A percentile compares a stretch with the other conserved stretches of the same genome.
These are phyloP conservation scores for Albatrellus sp. DNA, from an alignment of 1,284 basidiomycete species.

Conservation along the genomic window DNA sequence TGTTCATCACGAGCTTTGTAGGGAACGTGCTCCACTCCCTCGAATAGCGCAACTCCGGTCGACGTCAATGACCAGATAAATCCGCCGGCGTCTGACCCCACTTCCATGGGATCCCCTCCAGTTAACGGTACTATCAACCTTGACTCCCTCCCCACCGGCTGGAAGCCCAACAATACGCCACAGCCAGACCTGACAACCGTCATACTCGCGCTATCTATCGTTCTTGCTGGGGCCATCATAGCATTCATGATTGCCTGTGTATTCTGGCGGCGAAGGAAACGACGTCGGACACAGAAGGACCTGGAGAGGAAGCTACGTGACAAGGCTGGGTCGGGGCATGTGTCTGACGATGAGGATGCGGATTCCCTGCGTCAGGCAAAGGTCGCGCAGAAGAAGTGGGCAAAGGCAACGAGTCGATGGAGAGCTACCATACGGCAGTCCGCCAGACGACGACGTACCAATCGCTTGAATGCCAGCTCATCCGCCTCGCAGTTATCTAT, in stretches of 20 bases:
- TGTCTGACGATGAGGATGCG: slow-evolving; percentile 18
- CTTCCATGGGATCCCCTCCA: not conserved
- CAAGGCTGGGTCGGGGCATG: slow-evolving; percentile 17
- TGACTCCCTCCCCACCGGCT: slow-evolving; percentile 44
- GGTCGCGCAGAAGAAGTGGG: slow-evolving; percentile 45
- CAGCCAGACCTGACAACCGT: slow-evolving; percentile 21
- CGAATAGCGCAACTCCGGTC: slow-evolving; percentile 2
- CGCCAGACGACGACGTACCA: slow-evolving; percentile 36
- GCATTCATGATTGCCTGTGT: slow-evolving; percentile 42
- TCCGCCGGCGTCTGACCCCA: not conserved
- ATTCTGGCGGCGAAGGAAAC: slow-evolving; percentile 36
- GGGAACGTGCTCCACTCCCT: slow-evolving; percentile 6
- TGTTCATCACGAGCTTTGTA: slow-evolving; percentile 4
- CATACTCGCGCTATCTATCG: slow-evolving; percentile 48
- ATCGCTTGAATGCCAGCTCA: slow-evolving; percentile 6
- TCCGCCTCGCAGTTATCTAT: not conserved
- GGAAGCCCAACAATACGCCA: slow-evolving; percentile 20
- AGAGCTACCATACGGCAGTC: slow-evolving; percentile 42
- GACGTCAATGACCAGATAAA: not conserved
- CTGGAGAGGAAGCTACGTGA: slow-evolving; percentile 26
- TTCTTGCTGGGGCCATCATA: slow-evolving; percentile 43
- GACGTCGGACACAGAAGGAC: slow-evolving; percentile 14
- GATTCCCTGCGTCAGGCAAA: slow-evolving; percentile 30
- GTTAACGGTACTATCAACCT: slow-evolving; percentile 9
- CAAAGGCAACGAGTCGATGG: slow-evolving; percentile 51